phyloP scores from a whole-genome alignment of 371 early-diverging fungal species.

The Gilbertella persicaria region DNA sequence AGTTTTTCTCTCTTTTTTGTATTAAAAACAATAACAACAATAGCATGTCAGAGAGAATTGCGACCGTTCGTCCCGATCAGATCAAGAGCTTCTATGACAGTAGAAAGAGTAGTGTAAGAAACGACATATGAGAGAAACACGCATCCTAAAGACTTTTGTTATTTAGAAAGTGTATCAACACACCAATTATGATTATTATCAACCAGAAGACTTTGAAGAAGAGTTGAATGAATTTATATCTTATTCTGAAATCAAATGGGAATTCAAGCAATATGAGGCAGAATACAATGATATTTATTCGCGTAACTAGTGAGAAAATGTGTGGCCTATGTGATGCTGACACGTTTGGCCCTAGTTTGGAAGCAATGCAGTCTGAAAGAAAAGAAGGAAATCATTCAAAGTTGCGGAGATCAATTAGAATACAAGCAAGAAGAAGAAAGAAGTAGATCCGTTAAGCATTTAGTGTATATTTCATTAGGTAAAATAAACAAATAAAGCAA shows the following conservation, averaged over 20 bases:
- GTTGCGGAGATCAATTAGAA: conserved; percentile 59
- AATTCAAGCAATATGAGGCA: conserved; percentile 15
- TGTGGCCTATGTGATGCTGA: not conserved
- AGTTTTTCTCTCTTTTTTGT: too few species aligned
- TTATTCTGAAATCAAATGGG: conserved; percentile 53
- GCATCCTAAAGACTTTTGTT: too few species aligned
- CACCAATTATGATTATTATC: conserved; percentile 55
- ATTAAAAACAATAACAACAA: too few species aligned
- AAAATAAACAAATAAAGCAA: not conserved
- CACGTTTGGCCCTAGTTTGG: conserved; percentile 16
- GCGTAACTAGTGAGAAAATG: not conserved
- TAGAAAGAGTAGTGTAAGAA: not conserved
- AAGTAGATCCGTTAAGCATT: conserved; percentile 43
- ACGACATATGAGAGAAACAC: not conserved
- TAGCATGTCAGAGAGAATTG: too few species aligned
- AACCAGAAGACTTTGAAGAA: conserved; percentile 50
- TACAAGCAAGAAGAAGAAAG: conserved; percentile 44
- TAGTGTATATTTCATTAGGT: conserved; percentile 71
- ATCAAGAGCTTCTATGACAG: not conserved
- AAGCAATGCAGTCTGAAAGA: conserved; percentile 8
- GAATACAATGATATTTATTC: conserved; percentile 14
- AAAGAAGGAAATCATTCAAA: conserved; percentile 36
- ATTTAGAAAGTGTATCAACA: conserved; percentile 18
- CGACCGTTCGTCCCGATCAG: not conserved
- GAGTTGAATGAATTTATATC: conserved; percentile 75